Base-by-base conservation (phyloP, 2,329 filamentous ascomycete genomes). In the Blumeriella jaapii region DNA sequence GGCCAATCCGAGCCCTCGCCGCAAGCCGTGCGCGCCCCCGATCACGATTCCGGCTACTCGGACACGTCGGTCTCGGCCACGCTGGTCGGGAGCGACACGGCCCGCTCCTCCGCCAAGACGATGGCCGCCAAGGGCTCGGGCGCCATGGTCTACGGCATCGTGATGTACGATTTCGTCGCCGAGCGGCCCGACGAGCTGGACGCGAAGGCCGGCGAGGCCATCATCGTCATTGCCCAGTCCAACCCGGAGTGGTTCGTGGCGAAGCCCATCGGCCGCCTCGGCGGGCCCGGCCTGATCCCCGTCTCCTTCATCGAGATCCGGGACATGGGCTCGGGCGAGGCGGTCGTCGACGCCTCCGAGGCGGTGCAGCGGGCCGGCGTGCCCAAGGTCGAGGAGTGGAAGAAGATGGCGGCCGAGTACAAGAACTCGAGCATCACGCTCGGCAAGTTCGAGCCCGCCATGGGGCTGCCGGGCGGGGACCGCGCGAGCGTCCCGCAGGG, bases 201-300 rank as follows among this genome's bases (percentile, higher is more conserved):
- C 49, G 91, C 91, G 31, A 93, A 93, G 59, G 82, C 85, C 29
- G 89, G 87, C 39, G 91, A 98, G 61, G 84, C 87, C 34, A 95
- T 98, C 54, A 95, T 98, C 47, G 87, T 98, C 36, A 96, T 96
- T 56, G 91, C 91, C 28, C 91, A 96, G 59, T 96, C 89, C 5
- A 96, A 96, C 54, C 85, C 89, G 4, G 91, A 98, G 60, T 98
- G 91, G 91, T 96, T 96, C 55, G 89, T 98, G 42, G 91, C 91
- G 32, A 98, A 98, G 61, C 91, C 91, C n/a, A 98, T 98, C 56
- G 89, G 87, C 44, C 73, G 91, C 47, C 68, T 98, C n/a, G 91
- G 91, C 27, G 91, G 91, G 1, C 91, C 91, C 1, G 91, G 91
- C 25, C 63, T 98, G 50, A 96, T 98, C 47, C 91, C 91, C 2